These are phyloP conservation scores for Micromonas pusilla DNA, from an alignment of 139 green algal species.

Conservation along the genomic window DNA sequence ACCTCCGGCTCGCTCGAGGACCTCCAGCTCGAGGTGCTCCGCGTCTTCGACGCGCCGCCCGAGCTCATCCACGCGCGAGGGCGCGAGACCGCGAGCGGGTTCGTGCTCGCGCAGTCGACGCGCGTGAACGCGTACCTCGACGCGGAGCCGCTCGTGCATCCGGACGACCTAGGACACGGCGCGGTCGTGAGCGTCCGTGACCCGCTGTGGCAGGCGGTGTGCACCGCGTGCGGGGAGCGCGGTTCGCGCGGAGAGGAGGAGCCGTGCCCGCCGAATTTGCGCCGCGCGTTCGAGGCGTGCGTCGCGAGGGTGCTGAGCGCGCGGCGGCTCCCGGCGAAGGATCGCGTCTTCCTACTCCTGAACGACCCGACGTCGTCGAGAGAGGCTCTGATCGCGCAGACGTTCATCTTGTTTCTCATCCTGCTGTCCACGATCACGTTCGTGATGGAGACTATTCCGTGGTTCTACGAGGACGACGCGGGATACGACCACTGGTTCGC, in stretches of 20 bases:
- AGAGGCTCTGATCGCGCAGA: neutral
- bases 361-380: neutral
- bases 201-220: neutral
- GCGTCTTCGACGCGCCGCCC: no score
- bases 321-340: neutral
- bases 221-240: neutral
- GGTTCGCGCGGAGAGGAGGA: no score
- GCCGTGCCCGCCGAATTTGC: no score
- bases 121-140: neutral
- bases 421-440: slow-evolving; percentile 41
- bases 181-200: neutral
- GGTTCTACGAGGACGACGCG: neutral
- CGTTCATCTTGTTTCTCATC: slow-evolving; percentile 38
- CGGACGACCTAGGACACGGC: neutral
- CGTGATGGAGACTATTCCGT: slow-evolving; percentile 39
- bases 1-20: no score
- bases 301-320: neutral
- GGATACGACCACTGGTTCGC: neutral
- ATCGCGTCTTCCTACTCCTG: neutral
- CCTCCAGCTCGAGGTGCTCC: no score
- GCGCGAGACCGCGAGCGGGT: neutral
- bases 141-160: neutral
- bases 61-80: neutral
- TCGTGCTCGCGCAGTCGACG: neutral
- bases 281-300: neutral